Conservation (phyloP, 306 rosid species). For the Benincasa hispida region DNA sequence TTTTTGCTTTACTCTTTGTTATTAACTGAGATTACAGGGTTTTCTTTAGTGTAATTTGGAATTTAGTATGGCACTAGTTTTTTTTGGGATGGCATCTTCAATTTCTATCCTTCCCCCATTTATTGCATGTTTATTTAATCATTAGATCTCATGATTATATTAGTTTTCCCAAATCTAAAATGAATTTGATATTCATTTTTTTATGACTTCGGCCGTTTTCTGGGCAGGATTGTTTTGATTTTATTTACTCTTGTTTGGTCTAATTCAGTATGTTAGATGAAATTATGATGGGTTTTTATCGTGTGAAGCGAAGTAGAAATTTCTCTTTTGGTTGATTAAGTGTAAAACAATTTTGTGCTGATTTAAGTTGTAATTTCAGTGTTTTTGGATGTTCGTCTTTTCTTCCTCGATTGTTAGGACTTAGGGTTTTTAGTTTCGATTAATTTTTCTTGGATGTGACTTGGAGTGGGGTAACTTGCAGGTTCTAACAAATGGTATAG, state of each 20-base stretch:
- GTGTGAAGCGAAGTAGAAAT: background rate
- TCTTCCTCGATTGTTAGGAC: background rate
- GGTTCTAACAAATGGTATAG: constrained; percentile 97
- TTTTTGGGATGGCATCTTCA: background rate
- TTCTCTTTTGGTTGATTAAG: background rate
- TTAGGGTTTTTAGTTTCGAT: background rate
- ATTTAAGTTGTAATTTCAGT: background rate
- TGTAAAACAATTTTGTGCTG: background rate
- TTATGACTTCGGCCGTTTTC: background rate
- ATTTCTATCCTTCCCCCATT: background rate
- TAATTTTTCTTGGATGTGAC: background rate
- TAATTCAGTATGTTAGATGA: background rate
- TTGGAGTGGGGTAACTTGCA: constrained; percentile 12
- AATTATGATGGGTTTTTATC: background rate
- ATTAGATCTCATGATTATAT: background rate
- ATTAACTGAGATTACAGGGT: background rate
- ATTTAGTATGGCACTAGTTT: background rate
- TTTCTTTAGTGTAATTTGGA: background rate
- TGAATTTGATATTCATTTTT: background rate
- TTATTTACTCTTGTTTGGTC: background rate
- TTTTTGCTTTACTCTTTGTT: background rate
- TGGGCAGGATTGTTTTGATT: background rate
- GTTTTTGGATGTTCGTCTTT: background rate
- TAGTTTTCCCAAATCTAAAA: background rate
- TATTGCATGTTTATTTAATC: background rate